These are phyloP conservation scores for Rhododendron vialii DNA, from an alignment of 148 eudicot genomes.

Conservation along the genomic window DNA sequence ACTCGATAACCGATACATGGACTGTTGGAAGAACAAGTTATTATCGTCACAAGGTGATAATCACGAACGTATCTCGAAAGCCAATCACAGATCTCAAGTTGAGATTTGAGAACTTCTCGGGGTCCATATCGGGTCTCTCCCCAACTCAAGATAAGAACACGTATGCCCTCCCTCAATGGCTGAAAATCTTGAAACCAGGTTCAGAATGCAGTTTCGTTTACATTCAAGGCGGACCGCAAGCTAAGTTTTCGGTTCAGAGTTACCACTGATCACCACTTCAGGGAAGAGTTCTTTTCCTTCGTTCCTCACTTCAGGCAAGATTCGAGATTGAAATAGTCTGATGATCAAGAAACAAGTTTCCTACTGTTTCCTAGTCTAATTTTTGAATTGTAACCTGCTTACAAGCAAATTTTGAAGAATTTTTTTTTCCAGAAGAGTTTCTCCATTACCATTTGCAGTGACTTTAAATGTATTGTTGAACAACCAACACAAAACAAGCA, in stretches of 20 bases:
- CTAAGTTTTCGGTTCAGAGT: conserved; percentile 51
- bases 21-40: conserved; percentile 31
- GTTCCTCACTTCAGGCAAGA: background rate
- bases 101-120: conserved; percentile 54
- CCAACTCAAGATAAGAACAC: conserved; percentile 38
- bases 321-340: background rate
- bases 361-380: background rate
- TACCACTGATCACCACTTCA: conserved; percentile 34
- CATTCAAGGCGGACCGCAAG: conserved; percentile 86
- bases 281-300: background rate
- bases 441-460: background rate
- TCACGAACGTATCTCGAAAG: conserved; percentile 60
- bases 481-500: no score
- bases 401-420: background rate
- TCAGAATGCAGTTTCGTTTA: conserved; percentile 62
- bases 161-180: conserved; percentile 45
- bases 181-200: conserved; percentile 44
- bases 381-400: background rate
- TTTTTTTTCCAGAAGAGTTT: background rate
- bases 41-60: conserved; percentile 61
- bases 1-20: conserved; percentile 69
- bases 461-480: no score
- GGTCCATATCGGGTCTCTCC: conserved; percentile 60
- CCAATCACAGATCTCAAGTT: conserved; percentile 55
- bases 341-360: background rate